A percentile compares a stretch with the other conserved stretches of the same genome.
These are phyloP conservation scores for Rubia occidens DNA, from an alignment of 305 asterid genomes.

Conservation along the genomic window DNA sequence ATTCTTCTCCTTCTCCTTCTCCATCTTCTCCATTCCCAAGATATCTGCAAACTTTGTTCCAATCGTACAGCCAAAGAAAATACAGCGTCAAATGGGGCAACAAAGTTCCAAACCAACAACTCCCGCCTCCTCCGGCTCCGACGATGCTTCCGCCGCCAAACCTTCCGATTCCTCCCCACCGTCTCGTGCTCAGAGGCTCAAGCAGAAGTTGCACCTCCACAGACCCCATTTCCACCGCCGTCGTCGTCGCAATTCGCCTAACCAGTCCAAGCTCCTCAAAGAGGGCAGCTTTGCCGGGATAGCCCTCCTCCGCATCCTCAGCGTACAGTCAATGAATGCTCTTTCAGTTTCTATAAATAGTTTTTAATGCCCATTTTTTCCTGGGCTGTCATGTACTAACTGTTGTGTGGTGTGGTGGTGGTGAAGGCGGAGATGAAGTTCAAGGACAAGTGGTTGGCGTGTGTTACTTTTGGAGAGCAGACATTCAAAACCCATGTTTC, in stretches of 20 bases:
- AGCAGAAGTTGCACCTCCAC: conserved; percentile 46
- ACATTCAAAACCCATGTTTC: conserved; percentile 71
- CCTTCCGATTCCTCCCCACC: conserved; percentile 22
- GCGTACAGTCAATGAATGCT: too few species aligned
- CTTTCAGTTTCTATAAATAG: too few species aligned
- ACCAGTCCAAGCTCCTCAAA: conserved; percentile 32
- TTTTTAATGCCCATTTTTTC: too few species aligned
- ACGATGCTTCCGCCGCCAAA: conserved; percentile 31
- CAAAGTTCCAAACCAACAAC: conserved; percentile 36
- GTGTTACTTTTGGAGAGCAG: conserved; percentile 89
- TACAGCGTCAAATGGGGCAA: conserved; percentile 43
- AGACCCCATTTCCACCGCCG: conserved; percentile 41
- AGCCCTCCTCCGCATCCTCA: conserved; percentile 60
- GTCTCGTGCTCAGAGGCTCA: conserved; percentile 40
- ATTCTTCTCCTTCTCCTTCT: too few species aligned
- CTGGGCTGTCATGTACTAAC: too few species aligned
- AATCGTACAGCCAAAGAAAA: neutral
- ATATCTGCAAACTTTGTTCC: neutral
- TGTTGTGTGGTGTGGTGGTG: too few species aligned
- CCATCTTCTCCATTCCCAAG: too few species aligned
- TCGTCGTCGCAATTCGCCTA: conserved; percentile 17
- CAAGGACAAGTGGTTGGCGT: conserved; percentile 91
- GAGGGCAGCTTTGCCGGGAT: conserved; percentile 82
- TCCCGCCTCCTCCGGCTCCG: conserved; percentile 37
- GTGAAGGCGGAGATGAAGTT: conserved; percentile 90